Evolutionary conservation across 106 monocot species (phyloP).

Genomic region (Phalaenopsis equestris): DNA sequence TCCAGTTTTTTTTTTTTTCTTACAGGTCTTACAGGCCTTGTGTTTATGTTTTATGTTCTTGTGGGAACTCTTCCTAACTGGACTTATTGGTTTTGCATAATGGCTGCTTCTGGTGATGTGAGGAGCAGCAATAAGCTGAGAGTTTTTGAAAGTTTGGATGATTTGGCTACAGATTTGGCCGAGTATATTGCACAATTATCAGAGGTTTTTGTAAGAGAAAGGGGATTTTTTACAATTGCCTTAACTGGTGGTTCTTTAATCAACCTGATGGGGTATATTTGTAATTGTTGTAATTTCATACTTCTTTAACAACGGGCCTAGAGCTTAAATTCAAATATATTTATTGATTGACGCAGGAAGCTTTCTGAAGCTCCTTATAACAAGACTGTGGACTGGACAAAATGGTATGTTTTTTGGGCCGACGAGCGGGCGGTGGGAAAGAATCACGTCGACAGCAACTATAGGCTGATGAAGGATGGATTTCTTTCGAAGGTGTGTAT

Average conservation of each 20-base stretch:
- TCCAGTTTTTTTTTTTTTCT: too few species aligned
- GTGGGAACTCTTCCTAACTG: background rate
- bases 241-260: slow-evolving; percentile 33
- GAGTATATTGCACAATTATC: slow-evolving; percentile 32
- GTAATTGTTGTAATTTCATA: background rate
- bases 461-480: slow-evolving; percentile 44
- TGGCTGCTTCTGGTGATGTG: slow-evolving; percentile 20
- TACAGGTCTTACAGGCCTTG: background rate
- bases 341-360: slow-evolving; percentile 30
- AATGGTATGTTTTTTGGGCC: slow-evolving; percentile 60
- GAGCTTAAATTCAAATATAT: background rate
- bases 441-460: slow-evolving; percentile 58
- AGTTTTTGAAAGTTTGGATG: slow-evolving; percentile 44
- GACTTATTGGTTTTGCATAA: background rate
- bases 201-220: slow-evolving; percentile 28
- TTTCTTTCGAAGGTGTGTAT: slow-evolving; percentile 59
- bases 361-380: slow-evolving; percentile 56
- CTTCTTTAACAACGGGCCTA: background rate
- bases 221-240: slow-evolving; percentile 33
- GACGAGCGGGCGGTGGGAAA: slow-evolving; percentile 63
- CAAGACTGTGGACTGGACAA: slow-evolving; percentile 67
- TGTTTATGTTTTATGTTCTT: background rate
- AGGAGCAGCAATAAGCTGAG: slow-evolving; percentile 30
- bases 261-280: slow-evolving; percentile 23
- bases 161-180: slow-evolving; percentile 41